phyloP scores from a whole-genome alignment of 371 early-diverging fungal species.

The Mortierella sp. region DNA sequence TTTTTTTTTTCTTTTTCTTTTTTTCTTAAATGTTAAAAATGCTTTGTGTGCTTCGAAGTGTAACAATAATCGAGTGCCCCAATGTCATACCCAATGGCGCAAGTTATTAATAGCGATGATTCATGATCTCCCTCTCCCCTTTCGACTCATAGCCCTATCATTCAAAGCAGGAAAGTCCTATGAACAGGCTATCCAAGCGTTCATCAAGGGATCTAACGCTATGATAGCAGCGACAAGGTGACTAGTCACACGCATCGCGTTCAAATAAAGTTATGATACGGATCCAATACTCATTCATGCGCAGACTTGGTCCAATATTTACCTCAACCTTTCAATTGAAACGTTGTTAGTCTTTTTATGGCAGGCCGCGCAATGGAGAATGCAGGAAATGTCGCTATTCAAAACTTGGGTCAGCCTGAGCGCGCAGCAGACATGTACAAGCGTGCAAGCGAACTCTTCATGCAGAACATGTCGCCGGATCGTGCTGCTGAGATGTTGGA shows the following conservation, averaged over 20 bases:
- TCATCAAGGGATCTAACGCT: conserved; percentile 79
- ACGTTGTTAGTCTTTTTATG: conserved; percentile 71
- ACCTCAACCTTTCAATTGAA: not conserved
- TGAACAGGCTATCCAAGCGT: conserved; percentile 84
- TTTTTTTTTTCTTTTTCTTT: not conserved
- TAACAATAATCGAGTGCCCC: not conserved
- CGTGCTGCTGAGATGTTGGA: conserved; percentile 90
- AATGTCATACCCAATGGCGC: not conserved
- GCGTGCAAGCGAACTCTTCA: conserved; percentile 81
- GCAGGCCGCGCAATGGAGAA: conserved; percentile 87
- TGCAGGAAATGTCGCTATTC: conserved; percentile 78
- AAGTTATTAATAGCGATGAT: not conserved
- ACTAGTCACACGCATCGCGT: not conserved
- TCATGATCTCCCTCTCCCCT: not conserved
- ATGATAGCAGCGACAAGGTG: conserved; percentile 79
- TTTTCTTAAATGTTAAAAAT: not conserved
- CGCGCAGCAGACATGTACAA: conserved; percentile 81
- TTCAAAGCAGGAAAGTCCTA: conserved; percentile 84
- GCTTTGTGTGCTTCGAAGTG: too few species aligned
- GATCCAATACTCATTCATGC: too few species aligned
- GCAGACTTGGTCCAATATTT: too few species aligned
- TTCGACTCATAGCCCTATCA: conserved; percentile 64
- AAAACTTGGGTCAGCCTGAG: conserved; percentile 77
- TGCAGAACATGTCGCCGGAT: conserved; percentile 85
- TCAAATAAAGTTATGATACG: not conserved